These are phyloP conservation scores for Cyclostephanos invisitatus DNA, from an alignment of 108 stramenopile species.

Conservation along the genomic window DNA sequence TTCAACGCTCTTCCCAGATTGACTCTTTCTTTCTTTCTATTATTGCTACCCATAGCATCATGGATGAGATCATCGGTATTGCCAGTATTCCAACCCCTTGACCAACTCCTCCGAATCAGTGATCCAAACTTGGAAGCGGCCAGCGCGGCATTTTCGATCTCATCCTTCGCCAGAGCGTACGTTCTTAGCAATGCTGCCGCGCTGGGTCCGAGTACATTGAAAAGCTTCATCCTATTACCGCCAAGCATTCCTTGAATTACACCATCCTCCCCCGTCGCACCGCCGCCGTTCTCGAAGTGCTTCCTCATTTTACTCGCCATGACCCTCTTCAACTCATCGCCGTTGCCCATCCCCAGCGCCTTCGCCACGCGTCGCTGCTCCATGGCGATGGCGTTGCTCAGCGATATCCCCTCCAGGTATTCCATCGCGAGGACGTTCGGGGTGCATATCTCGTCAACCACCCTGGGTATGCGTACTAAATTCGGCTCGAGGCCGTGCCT, in stretches of 20 bases:
- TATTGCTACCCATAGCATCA: slow-evolving; percentile 11
- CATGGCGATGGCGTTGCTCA: slow-evolving; percentile 60
- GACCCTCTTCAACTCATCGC: slow-evolving; percentile 31
- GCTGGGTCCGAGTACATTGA: slow-evolving; percentile 11
- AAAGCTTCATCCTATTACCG: slow-evolving; percentile 14
- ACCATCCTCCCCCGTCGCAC: slow-evolving; percentile 26
- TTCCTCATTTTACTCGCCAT: slow-evolving; percentile 43
- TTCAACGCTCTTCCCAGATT: slow-evolving; percentile 48
- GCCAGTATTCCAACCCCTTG: slow-evolving; percentile 1
- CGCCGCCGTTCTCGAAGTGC: slow-evolving; percentile 51
- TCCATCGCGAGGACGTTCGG: slow-evolving; percentile 82
- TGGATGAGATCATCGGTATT: slow-evolving; percentile 5
- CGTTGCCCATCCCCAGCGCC: slow-evolving; percentile 48
- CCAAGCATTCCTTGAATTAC: slow-evolving; percentile 56
- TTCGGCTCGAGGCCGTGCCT: slow-evolving; percentile 50
- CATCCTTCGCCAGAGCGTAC: slow-evolving; percentile 33
- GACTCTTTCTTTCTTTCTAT: slow-evolving; percentile 20
- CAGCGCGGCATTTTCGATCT: slow-evolving; percentile 20
- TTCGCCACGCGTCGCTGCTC: slow-evolving; percentile 50
- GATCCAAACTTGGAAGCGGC: slow-evolving; percentile 16
- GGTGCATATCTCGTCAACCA: slow-evolving; percentile 60
- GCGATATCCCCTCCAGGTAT: slow-evolving; percentile 71
- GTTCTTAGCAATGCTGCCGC: slow-evolving; percentile 25
- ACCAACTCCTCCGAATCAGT: slow-evolving; percentile 2
- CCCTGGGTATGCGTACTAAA: slow-evolving; percentile 65